A percentile compares a stretch with the other conserved stretches of the same genome.
Evolutionary conservation across 1,284 basidiomycete genomes (phyloP).

Genomic region (Apiotrichum siamense): DNA sequence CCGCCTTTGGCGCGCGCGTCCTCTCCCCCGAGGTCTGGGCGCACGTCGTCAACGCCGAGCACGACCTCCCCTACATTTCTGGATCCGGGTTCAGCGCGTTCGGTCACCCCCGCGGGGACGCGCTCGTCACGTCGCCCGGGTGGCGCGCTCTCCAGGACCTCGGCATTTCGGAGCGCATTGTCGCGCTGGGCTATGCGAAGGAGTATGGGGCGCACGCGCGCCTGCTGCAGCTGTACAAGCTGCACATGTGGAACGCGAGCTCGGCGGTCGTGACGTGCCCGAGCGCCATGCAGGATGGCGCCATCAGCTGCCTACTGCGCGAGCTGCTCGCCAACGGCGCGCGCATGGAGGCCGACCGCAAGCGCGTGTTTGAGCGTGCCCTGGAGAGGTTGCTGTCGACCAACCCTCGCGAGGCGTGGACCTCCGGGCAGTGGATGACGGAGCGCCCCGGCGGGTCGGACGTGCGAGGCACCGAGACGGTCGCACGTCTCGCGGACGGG

Average conservation of each 20-base stretch:
- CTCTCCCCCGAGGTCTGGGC: slow-evolving; percentile 1
- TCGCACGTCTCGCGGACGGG: background rate
- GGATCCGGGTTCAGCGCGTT: slow-evolving; percentile 12
- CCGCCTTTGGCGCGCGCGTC: slow-evolving; percentile 2
- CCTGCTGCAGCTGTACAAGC: slow-evolving; percentile 14
- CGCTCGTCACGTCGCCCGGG: slow-evolving; percentile 10
- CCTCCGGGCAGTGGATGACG: slow-evolving; percentile 79
- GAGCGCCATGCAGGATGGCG: slow-evolving; percentile 17
- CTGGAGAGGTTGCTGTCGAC: slow-evolving; percentile 8
- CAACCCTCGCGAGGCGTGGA: slow-evolving; percentile 59
- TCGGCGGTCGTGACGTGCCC: slow-evolving; percentile 13
- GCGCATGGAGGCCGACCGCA: background rate
- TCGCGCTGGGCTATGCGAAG: slow-evolving; percentile 11
- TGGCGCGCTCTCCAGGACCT: slow-evolving; percentile 15
- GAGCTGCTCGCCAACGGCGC: slow-evolving; percentile 1
- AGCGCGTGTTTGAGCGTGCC: slow-evolving; percentile 4
- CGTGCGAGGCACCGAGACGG: slow-evolving; percentile 67
- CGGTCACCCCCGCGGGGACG: slow-evolving; percentile 9
- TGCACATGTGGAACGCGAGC: slow-evolving; percentile 10
- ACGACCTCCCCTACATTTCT: slow-evolving; percentile 10
- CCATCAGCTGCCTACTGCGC: background rate
- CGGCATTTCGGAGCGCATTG: slow-evolving; percentile 11
- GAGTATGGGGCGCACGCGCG: slow-evolving; percentile 8
- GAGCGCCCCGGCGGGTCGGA: slow-evolving; percentile 74
- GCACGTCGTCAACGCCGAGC: slow-evolving; percentile 13